Base-by-base conservation (phyloP, 768 basidiomycete species). In the Suillus bovinus region DNA sequence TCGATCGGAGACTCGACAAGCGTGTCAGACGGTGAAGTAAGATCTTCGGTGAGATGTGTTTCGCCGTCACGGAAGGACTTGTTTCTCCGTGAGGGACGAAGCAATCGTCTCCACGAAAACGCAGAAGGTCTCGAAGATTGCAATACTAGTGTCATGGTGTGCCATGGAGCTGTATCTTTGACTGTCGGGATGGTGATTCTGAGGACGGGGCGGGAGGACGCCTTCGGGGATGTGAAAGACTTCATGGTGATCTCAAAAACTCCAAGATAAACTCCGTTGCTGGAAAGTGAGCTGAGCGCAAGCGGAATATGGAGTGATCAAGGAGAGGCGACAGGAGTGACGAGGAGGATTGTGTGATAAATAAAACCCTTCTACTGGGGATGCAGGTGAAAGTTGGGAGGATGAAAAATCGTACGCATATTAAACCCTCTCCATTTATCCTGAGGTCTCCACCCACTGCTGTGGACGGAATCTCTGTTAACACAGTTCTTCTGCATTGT, bases 61-160 rank as follows among this genome's bases (percentile, higher is more conserved):
- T 39, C 33, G 50, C 34, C 14, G 24, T 58, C 34, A 11, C 33
- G n/a, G n/a, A n/a, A 33, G 22, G 49, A 22, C 10, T 46, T 10
- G 3, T 27, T 38, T 22, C 52, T 59, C n/a, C 61, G 56, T 16
- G n/a, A 57, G 33, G 66, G 62, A 47, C 54, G 60, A 20, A 66
- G 27, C 4, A 55, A 61, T 1, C 64, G 56, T 17, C 64, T 75
- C 65, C 66, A 74, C 11, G 72, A 63, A 16, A 64, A 59, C 36
- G 69, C 31, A 9, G 72, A 65, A 22, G 74, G 66, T 11, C 66
- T 38, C 10, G 36, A 39, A 9, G 36, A 10, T 17, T 16, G 36
- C 10, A 56, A 38, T 13, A 39, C 9, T 27, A 56, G 36, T 27
- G 36, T 24, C 5, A 39, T 13, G 54, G 36, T 5, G 10, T 24